Evolutionary conservation across 345 rosid genomes (phyloP).

Genomic region (Salix caprea): DNA sequence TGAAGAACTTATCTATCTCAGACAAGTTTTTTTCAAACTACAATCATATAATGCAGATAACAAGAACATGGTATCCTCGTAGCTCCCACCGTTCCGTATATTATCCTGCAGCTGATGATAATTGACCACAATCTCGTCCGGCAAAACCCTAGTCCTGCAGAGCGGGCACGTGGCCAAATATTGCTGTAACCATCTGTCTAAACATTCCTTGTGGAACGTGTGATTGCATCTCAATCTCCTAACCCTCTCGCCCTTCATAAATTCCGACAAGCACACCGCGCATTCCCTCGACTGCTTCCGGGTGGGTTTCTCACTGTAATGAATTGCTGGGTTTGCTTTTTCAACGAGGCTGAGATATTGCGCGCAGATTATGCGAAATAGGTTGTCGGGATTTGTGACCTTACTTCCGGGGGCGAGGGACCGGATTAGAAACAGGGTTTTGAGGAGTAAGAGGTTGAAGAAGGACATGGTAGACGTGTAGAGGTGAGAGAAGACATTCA

Average conservation of each 20-base stretch:
- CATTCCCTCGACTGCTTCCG: slow-evolving; percentile 17
- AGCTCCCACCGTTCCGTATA: slow-evolving; percentile 28
- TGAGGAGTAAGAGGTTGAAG: slow-evolving; percentile 31
- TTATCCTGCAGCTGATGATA: slow-evolving; percentile 19
- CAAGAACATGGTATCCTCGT: slow-evolving; percentile 39
- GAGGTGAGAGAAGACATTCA: slow-evolving; percentile 24
- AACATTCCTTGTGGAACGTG: slow-evolving; percentile 45
- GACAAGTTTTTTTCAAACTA: slow-evolving; percentile 17
- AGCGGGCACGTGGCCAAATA: slow-evolving; percentile 47
- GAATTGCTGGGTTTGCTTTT: slow-evolving; percentile 27
- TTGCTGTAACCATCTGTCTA: slow-evolving; percentile 46
- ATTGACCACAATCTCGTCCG: slow-evolving; percentile 36
- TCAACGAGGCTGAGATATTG: slow-evolving; percentile 40
- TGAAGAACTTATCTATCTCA: neutral
- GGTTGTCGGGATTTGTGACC: neutral
- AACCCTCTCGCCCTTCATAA: slow-evolving; percentile 38
- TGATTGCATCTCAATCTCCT: slow-evolving; percentile 43
- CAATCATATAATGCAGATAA: slow-evolving; percentile 35
- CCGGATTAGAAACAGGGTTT: slow-evolving; percentile 20
- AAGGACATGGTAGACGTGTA: slow-evolving; percentile 27
- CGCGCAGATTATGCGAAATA: slow-evolving; percentile 9
- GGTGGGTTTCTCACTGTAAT: slow-evolving; percentile 5
- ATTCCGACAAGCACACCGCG: slow-evolving; percentile 39
- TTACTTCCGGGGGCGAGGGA: slow-evolving; percentile 15
- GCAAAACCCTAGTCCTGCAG: slow-evolving; percentile 43